Evolutionary conservation across 1,284 basidiomycete genomes (phyloP).

Genomic region (Takashimella koratensis): DNA sequence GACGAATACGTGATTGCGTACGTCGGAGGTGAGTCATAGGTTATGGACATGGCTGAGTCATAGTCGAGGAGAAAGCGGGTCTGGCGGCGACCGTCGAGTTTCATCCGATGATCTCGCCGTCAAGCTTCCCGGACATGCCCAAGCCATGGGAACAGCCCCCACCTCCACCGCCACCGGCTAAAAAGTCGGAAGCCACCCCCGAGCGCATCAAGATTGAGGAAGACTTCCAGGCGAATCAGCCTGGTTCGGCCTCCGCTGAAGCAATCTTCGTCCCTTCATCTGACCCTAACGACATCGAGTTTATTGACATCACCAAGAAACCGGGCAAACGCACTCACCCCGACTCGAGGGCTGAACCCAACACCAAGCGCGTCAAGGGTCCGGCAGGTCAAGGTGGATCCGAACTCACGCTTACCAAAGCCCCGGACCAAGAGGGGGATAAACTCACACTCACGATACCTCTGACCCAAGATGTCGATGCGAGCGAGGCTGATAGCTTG

Average conservation of each 20-base stretch:
- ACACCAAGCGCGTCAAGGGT: not conserved
- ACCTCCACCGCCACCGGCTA: not conserved
- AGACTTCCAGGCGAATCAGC: not conserved
- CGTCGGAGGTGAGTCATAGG: constrained; percentile 18
- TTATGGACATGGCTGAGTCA: not conserved
- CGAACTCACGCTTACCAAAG: not conserved
- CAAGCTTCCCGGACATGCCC: constrained; percentile 15
- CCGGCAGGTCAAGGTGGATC: too few relatives aligned
- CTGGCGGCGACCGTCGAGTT: constrained; percentile 23
- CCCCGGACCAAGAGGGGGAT: not conserved
- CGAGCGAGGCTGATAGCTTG: not conserved
- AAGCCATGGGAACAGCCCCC: not conserved
- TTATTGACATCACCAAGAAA: not conserved
- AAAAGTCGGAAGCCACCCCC: not conserved
- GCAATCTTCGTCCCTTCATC: too few relatives aligned
- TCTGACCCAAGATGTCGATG: not conserved
- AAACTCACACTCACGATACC: too few relatives aligned
- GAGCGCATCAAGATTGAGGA: not conserved
- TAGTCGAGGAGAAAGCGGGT: constrained; percentile 41
- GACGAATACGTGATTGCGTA: constrained; percentile 21
- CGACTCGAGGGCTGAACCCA: not conserved
- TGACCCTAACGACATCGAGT: too few relatives aligned
- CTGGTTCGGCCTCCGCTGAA: too few relatives aligned
- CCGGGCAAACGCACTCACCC: not conserved
- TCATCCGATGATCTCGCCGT: constrained; percentile 14